These are phyloP conservation scores for Sequoia sempervirens DNA, from an alignment of 75 land plant genomes.

Conservation along the genomic window DNA sequence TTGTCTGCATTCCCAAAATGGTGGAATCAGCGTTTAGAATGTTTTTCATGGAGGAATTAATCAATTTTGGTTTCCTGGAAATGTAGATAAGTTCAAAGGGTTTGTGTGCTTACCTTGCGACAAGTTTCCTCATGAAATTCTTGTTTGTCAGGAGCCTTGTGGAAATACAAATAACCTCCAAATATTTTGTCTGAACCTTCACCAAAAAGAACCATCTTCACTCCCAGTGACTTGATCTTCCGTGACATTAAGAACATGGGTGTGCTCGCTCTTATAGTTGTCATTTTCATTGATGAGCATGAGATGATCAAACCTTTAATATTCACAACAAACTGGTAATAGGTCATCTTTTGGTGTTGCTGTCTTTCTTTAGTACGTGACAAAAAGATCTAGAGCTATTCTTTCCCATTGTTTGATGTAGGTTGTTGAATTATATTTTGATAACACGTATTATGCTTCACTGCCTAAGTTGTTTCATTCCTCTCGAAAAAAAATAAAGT, in stretches of 20 bases:
- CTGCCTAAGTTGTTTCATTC: background rate
- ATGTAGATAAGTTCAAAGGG: no score
- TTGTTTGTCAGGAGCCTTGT: constrained; percentile 96
- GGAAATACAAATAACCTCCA: no score
- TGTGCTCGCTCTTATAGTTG: no score
- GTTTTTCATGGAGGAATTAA: no score
- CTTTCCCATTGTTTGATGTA: background rate
- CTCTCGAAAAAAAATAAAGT: background rate
- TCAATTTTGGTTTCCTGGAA: no score
- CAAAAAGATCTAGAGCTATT: background rate
- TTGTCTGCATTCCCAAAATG: constrained; percentile 43
- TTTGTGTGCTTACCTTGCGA: constrained; percentile 57
- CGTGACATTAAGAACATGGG: no score
- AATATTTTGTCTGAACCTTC: constrained; percentile 97
- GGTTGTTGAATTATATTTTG: background rate
- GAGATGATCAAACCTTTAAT: background rate
- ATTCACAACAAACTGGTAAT: background rate
- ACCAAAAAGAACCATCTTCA: constrained; percentile 96
- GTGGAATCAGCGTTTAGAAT: no score
- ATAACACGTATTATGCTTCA: no score
- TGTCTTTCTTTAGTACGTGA: background rate
- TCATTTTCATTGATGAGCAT: background rate
- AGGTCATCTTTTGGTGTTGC: background rate
- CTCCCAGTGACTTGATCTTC: no score
- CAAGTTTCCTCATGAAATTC: constrained; percentile 91